Conservation (phyloP, 768 basidiomycete genomes). For the Tubosaeta sp. region DNA sequence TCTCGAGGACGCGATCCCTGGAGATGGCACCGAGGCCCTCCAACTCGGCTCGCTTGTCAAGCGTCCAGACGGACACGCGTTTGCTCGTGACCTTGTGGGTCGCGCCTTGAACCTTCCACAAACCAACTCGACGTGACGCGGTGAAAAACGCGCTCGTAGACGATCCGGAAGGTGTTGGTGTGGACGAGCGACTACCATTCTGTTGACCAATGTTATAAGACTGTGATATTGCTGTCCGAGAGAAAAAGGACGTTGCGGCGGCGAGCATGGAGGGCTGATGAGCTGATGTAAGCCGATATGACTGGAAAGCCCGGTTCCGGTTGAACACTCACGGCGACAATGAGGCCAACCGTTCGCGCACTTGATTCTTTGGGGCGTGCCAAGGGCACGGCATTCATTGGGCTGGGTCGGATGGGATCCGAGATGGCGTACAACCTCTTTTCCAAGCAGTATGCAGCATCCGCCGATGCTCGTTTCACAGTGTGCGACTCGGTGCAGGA, state of each 20-base stretch:
- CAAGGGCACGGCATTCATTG: constrained; percentile 72
- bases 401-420: constrained; percentile 84
- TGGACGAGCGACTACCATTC: constrained; percentile 35
- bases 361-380: constrained; percentile 37
- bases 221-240: constrained; percentile 75
- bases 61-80: constrained; percentile 88
- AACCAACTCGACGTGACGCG: constrained; percentile 56
- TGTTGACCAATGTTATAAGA: constrained; percentile 62
- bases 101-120: constrained; percentile 87
- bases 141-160: constrained; percentile 33
- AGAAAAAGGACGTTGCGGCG: constrained; percentile 80
- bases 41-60: constrained; percentile 80
- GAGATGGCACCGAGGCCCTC: constrained; percentile 61
- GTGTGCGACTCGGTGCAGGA: constrained; percentile 75
- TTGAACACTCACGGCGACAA: constrained; percentile 21
- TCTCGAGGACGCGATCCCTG: constrained; percentile 74
- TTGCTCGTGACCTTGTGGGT: constrained; percentile 88
- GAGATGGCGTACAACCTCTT: constrained; percentile 87
- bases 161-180: constrained; percentile 33
- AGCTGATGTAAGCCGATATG: constrained; percentile 11
- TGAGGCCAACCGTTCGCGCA: constrained; percentile 48
- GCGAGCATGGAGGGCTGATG: constrained; percentile 53
- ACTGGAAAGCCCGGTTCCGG: neutral
- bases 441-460: constrained; percentile 59
- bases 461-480: constrained; percentile 55